Base-by-base conservation (phyloP, 2,329 filamentous ascomycete genomes). In the Penicillium sp. region DNA sequence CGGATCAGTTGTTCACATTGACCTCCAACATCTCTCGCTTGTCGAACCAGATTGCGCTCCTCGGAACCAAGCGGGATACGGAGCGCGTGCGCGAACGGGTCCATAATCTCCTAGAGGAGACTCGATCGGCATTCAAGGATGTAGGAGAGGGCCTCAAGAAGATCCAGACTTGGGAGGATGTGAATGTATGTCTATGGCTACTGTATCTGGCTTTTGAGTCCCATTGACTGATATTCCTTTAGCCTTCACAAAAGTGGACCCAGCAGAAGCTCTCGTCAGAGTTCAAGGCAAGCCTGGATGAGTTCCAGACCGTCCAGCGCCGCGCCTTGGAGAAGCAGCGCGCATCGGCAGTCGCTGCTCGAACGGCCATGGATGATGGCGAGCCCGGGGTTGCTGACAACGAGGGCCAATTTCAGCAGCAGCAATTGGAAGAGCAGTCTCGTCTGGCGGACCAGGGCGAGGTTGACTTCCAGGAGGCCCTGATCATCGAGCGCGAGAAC, bases 191-290 rank as follows among this genome's bases (percentile, higher is more conserved):
- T 62, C 44, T 46, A 23, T 25, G 43, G 20, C 45, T 46, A 20
- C 42, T 15, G 3, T 33, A 3, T 27, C 25, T 6, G 6, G 2
- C 15, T 9, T 18, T 25, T 28, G 31, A 4, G 24, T 41, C 50
- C 60, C 56, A 62, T 49, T 49, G 39, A 54, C 41, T 6, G 20
- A 37, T 5, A 29, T 23, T 3, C 20, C 42, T 38, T 31, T 52
- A 95, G 89, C 89, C 92, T 53, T 88, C 89, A 47, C 93, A 98
- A 77, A 95, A 92, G 72, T 97, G 95, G 76, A 93, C 90, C 20
- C 92, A 96, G 65, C 88, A 92, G 61, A 97, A 97, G 70, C 81
- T 98, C 29, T 92, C 89, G 54, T 88, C 89, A 65, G 91, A 97
- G 69, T 96, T 97, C 76, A 88, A 91, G 66, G 81, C 88, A 31